Evolutionary conservation across 2,329 filamentous ascomycete genomes (phyloP), one percentile per base, ranked within the genome.

Genomic region (Metarhizium humberi): DNA sequence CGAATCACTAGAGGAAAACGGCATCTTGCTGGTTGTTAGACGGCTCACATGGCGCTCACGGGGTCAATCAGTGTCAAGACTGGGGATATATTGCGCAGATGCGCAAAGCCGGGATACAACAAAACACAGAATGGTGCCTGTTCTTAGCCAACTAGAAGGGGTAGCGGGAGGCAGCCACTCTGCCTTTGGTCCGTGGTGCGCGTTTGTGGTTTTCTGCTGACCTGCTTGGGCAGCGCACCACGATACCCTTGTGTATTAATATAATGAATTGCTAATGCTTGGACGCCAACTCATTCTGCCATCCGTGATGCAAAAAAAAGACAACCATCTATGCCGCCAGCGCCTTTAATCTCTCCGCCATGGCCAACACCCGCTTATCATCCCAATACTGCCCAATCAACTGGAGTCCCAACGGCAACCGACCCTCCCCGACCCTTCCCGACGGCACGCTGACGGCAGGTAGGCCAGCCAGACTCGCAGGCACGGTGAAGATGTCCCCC

Each of bases 401-500:
- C 66, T 94, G 89, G 65, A 94, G 74, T 0, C 89, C 88, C 14
- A 69, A 67, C 2, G 69, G 69, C 48, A 69, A 62, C 1, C 57
- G 57, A 38, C 62, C 72, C 16, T 65, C 68, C n/a, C 67, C 63
- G 2, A 68, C 66, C 20, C 58, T 60, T 58, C 67, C 25, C 25
- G 25, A 57, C 0, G 94, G 92, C 11, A 99, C 78, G 61, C 88
- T 96, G 52, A 96, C 81, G 11, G 92, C 89, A 3, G 94, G 94
- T 55, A 99, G 74, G 0, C 94, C 94, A 0, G 92, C 94, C 60
- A 99, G 75, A 71, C 91, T 96, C 2, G 92, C 91, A 1, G 94
- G 94, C 1, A 99, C 92, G 0, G 94, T 97, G 64, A 97, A 92
- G 1, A 97, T 87, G 71, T 99, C 94, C 65, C 94, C 96, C 76